Evolutionary conservation across 1,139 yeast genomes (phyloP), one percentile per base, ranked within the genome.

Genomic region (Nakaseomyces kungkrabaensis): DNA sequence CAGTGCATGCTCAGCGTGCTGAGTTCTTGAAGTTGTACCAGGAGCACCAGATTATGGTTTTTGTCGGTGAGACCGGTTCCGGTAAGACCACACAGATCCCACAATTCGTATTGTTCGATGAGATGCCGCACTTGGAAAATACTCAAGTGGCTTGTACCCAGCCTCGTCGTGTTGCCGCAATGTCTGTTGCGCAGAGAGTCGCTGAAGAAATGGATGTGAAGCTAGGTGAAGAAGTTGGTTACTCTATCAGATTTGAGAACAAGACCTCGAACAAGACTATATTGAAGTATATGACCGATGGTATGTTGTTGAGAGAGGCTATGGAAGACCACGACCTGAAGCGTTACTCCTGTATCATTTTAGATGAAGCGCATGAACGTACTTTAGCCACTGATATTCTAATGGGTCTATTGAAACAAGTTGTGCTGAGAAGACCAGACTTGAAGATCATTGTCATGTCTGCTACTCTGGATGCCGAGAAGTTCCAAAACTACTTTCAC

Each of bases 351-450:
- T 90, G 96, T 63, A 85, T 92, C 54, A 89, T 92, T 58, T 74
- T 92, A 54, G 98, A 92, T 76, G 98, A 92, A 73, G 98, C 98
- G 50, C 98, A 92, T 73, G 98, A 92, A 71, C 82, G 98, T 67
- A 92, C 98, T 0, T 74, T 92, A 60, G 90, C 97, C 29, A 92
- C 98, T 0, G 98, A 92, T 78, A 92, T 92, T 52, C 74, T 92
- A 59, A 90, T 92, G 97, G 98, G 98, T 50, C 72, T 92, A 57
- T 71, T 92, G 61, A 92, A 92, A 68, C 87, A 88, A 64, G 83
- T 92, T 46, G 78, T 86, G 37, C 61, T 70, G 40, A 78, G 94
- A 67, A 79, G 98, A 67, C 83, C 89, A 24, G 97, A 90, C 63
- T 75, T 92, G 61, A 92, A 92, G 68, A 78, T 92, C 60, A 89